A percentile compares a stretch with the other conserved stretches of the same genome.
These are phyloP conservation scores for Cadophora malorum DNA, from an alignment of 2,329 filamentous ascomycete genomes.

Conservation along the genomic window DNA sequence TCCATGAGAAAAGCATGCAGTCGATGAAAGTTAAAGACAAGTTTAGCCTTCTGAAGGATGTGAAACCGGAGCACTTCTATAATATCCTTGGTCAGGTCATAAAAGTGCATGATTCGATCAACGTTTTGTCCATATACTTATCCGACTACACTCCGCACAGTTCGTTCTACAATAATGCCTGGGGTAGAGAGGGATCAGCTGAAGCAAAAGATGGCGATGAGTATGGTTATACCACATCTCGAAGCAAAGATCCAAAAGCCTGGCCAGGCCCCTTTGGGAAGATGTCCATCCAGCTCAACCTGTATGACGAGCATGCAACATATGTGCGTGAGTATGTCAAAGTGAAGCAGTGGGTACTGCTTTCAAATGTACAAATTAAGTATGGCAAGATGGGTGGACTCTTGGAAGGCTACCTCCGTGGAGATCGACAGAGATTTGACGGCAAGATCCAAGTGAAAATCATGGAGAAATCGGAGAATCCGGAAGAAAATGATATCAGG, in stretches of 20 bases:
- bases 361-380: slow-evolving; percentile 78
- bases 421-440: slow-evolving; percentile 57
- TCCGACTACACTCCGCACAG: slow-evolving; percentile 83
- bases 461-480: slow-evolving; percentile 51
- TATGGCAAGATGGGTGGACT: slow-evolving; percentile 55
- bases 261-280: slow-evolving; percentile 81
- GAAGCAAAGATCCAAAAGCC: slow-evolving; percentile 45
- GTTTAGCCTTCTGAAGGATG: slow-evolving; percentile 69
- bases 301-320: slow-evolving; percentile 71
- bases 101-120: slow-evolving; percentile 54
- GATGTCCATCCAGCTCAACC: slow-evolving; percentile 72
- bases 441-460: slow-evolving; percentile 64
- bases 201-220: slow-evolving; percentile 57
- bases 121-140: slow-evolving; percentile 69
- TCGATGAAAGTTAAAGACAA: slow-evolving; percentile 59
- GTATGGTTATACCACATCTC: slow-evolving; percentile 57
- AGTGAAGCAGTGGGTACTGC: slow-evolving; percentile 64
- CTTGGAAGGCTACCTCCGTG: slow-evolving; percentile 76
- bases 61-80: slow-evolving; percentile 62
- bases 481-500: slow-evolving; percentile 53
- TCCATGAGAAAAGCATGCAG: slow-evolving; percentile 47
- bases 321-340: slow-evolving; percentile 63
- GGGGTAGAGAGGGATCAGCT: slow-evolving; percentile 40
- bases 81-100: slow-evolving; percentile 78
- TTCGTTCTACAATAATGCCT: slow-evolving; percentile 57